Evolutionary conservation across 2,329 filamentous ascomycete species (phyloP).

Genomic region (Paracorniculantispora psalliotae): DNA sequence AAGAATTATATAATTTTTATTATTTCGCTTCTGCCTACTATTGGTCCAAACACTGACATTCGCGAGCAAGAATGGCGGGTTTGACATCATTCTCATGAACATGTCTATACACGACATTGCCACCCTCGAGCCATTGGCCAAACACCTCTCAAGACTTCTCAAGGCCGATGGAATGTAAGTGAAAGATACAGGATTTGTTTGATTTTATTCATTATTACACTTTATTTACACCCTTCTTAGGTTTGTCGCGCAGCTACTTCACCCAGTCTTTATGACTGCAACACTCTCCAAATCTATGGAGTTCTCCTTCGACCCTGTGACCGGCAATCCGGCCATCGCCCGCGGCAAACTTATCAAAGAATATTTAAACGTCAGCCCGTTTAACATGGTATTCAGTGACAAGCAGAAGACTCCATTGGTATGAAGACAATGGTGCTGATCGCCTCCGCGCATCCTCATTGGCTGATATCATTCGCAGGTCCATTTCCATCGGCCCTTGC

Average conservation of each 20-base stretch:
- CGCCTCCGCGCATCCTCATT: too few relatives aligned
- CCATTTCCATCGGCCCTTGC: slow-evolving; percentile 41
- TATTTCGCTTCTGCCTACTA: too few relatives aligned
- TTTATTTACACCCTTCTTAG: slow-evolving; percentile 20
- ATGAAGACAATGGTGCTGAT: slow-evolving; percentile 3
- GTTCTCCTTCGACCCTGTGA: slow-evolving; percentile 30
- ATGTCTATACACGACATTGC: slow-evolving; percentile 47
- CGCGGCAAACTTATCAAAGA: slow-evolving; percentile 34
- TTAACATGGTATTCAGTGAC: slow-evolving; percentile 31
- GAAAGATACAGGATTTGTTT: background rate
- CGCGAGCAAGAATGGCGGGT: slow-evolving; percentile 24
- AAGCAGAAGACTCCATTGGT: slow-evolving; percentile 33
- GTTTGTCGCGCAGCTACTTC: slow-evolving; percentile 43
- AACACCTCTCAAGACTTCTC: slow-evolving; percentile 35
- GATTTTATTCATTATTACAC: background rate
- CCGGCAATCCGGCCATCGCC: slow-evolving; percentile 30
- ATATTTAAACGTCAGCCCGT: slow-evolving; percentile 38
- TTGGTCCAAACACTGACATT: background rate
- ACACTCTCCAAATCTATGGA: slow-evolving; percentile 34
- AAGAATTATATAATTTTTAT: too few relatives aligned
- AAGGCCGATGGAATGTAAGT: slow-evolving; percentile 36
- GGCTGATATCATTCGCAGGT: slow-evolving; percentile 20
- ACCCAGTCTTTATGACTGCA: slow-evolving; percentile 46
- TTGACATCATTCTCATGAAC: slow-evolving; percentile 42
- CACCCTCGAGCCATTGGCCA: slow-evolving; percentile 36